A percentile compares a stretch with the other conserved stretches of the same genome.
Conservation (phyloP, 345 rosid genomes). For the Limnanthes douglasii region DNA sequence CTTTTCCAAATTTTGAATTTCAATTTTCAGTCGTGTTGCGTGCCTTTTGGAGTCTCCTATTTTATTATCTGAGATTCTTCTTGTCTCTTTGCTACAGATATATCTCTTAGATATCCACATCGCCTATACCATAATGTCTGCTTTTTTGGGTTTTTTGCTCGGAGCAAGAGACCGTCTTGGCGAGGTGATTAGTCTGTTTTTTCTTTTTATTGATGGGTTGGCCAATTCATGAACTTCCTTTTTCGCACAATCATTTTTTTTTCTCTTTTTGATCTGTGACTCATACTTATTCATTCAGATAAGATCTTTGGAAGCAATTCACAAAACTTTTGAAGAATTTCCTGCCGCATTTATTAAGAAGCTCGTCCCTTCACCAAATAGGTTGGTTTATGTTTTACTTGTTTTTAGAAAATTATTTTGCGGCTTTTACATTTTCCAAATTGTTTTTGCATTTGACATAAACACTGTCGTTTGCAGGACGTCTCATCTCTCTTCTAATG, state of each 20-base stretch:
- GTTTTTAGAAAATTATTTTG: too few species aligned
- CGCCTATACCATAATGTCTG: constrained; percentile 74
- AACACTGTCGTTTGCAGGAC: constrained; percentile 44
- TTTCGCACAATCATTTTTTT: constrained; percentile 5
- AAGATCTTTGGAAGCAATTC: constrained; percentile 83
- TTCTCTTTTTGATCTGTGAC: background rate
- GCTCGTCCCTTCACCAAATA: constrained; percentile 35
- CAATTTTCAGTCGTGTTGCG: constrained; percentile 1
- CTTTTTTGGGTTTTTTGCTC: constrained; percentile 81
- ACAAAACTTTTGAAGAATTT: constrained; percentile 71
- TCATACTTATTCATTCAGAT: constrained; percentile 36
- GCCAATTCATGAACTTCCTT: constrained; percentile 1
- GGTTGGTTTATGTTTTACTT: too few species aligned
- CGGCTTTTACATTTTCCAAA: too few species aligned
- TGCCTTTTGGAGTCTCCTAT: constrained; percentile 5
- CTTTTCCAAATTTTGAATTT: constrained; percentile 9
- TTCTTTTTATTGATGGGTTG: too few species aligned
- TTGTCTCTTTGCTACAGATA: constrained; percentile 32
- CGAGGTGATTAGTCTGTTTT: constrained; percentile 37
- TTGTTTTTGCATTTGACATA: constrained; percentile 4
- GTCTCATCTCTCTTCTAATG: constrained; percentile 19
- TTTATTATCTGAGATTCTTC: constrained; percentile 7
- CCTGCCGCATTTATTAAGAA: constrained; percentile 66
- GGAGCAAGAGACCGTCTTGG: constrained; percentile 99
- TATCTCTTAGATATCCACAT: constrained; percentile 78